These are phyloP conservation scores for Avena insularis DNA, from an alignment of 176 grass and related monocot genomes.

Conservation along the genomic window DNA sequence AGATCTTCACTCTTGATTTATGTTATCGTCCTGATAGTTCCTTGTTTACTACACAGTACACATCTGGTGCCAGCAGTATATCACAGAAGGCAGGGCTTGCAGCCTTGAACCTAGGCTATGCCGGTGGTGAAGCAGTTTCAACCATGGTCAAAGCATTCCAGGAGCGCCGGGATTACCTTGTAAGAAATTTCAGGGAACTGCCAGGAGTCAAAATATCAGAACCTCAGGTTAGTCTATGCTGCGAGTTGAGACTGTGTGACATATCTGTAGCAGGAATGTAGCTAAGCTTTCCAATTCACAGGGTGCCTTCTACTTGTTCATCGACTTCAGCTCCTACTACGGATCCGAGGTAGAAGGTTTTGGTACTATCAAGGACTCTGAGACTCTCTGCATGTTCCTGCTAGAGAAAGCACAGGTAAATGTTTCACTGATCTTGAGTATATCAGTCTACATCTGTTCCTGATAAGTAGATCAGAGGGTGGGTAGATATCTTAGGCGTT, in stretches of 20 bases:
- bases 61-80: conserved; percentile 94
- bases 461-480: background rate
- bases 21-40: background rate
- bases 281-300: conserved; percentile 52
- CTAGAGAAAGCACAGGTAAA: conserved; percentile 82
- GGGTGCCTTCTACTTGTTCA: conserved; percentile 94
- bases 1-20: background rate
- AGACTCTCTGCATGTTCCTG: conserved; percentile 84
- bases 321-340: conserved; percentile 92
- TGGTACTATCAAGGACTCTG: conserved; percentile 72
- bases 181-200: conserved; percentile 75
- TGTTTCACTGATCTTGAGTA: background rate
- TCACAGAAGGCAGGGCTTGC: conserved; percentile 96
- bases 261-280: background rate
- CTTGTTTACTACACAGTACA: conserved; percentile 62
- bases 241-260: background rate
- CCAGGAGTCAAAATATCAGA: conserved; percentile 85
- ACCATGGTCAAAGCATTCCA: conserved; percentile 96
- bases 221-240: conserved; percentile 58
- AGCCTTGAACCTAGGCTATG: conserved; percentile 87
- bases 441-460: background rate
- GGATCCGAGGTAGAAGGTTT: conserved; percentile 85
- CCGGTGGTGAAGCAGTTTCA: conserved; percentile 81
- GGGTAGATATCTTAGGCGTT: background rate
- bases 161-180: conserved; percentile 83